A percentile compares a stretch with the other conserved stretches of the same genome.
Evolutionary conservation across 2,329 filamentous ascomycete species (phyloP).

Genomic region (Pyricularia pennisetigena): DNA sequence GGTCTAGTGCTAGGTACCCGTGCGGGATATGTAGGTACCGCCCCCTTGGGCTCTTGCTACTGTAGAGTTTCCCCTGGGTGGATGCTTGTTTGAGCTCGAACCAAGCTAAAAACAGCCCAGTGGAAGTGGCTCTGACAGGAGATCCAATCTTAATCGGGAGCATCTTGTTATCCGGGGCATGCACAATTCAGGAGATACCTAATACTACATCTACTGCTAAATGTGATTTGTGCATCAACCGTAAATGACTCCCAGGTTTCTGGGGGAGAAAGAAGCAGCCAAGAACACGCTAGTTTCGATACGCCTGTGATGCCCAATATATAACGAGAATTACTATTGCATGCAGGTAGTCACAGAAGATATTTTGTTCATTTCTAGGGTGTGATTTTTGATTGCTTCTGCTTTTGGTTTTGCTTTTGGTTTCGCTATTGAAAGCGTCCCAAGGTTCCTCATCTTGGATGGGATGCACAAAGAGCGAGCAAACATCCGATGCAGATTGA

Average conservation of each 20-base stretch:
- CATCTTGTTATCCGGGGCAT: neutral
- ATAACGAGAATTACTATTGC: neutral
- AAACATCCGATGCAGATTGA: neutral
- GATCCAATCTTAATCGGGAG: neutral
- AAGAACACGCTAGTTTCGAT: neutral
- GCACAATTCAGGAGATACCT: neutral
- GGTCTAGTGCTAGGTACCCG: neutral
- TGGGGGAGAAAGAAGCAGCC: neutral
- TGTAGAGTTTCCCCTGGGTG: neutral
- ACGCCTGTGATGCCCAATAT: neutral
- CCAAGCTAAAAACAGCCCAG: neutral
- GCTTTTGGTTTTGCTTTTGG: no score
- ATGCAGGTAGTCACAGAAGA: neutral
- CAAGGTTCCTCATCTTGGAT: neutral
- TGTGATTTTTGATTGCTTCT: neutral
- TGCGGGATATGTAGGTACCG: neutral
- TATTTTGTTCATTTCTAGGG: neutral
- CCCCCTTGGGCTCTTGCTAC: neutral
- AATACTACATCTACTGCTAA: neutral
- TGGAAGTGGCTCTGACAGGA: neutral
- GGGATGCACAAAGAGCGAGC: neutral
- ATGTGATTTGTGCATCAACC: no score
- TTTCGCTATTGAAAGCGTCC: neutral
- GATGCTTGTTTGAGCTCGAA: neutral
- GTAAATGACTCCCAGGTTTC: no score